Conservation (phyloP, 768 basidiomycete genomes). For the Tulasnella sp. region DNA sequence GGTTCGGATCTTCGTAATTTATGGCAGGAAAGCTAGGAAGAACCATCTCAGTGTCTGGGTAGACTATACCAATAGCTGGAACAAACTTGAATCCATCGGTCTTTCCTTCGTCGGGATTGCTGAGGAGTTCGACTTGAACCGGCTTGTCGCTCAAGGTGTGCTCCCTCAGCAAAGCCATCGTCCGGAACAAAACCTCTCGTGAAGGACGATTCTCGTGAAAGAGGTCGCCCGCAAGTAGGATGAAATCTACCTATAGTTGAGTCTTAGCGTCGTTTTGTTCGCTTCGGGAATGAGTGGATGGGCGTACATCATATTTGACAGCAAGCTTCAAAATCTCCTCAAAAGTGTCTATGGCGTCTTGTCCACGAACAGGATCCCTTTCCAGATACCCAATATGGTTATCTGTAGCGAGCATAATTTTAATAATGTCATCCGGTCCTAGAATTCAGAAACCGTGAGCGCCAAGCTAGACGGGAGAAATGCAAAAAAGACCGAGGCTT, state of each 20-base stretch:
- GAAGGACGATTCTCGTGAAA: constrained; percentile 98
- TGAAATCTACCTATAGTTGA: constrained; percentile 72
- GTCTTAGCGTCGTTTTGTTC: neutral
- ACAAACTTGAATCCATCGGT: constrained; percentile 75
- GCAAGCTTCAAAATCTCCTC: constrained; percentile 88
- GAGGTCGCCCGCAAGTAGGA: constrained; percentile 89
- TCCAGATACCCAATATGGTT: constrained; percentile 95
- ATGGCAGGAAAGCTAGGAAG: constrained; percentile 77
- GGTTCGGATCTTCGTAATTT: constrained; percentile 94
- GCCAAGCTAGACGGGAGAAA: neutral
- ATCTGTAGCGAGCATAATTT: constrained; percentile 87
- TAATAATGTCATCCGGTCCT: constrained; percentile 46
- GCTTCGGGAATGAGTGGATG: constrained; percentile 12
- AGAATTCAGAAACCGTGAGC: neutral
- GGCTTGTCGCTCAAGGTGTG: constrained; percentile 84
- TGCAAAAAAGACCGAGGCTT: neutral
- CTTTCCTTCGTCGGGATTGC: constrained; percentile 87
- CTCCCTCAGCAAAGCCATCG: constrained; percentile 82
- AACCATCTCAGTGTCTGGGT: neutral
- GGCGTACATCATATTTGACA: constrained; percentile 71
- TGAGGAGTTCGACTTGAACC: constrained; percentile 82
- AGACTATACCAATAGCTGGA: neutral
- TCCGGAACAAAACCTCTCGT: constrained; percentile 79
- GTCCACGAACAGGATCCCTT: constrained; percentile 86
- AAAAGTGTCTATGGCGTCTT: constrained; percentile 94